A percentile compares a stretch with the other conserved stretches of the same genome.
Conservation (phyloP, 75 land plant species). For the Adiantum capillusveneris region DNA sequence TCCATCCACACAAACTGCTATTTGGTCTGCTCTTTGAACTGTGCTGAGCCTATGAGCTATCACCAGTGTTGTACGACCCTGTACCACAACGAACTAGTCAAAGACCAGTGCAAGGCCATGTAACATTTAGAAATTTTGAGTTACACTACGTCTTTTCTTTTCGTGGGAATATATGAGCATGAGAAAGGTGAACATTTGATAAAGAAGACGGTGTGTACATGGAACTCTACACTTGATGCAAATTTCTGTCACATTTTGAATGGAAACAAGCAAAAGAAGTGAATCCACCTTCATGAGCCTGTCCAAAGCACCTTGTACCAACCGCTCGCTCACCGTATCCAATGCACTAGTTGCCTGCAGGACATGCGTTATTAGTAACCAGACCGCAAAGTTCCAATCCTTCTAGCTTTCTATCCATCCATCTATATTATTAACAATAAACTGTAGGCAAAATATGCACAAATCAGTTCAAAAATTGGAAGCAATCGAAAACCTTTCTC, state of each 20-base stretch:
- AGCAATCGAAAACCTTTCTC: too few relatives aligned
- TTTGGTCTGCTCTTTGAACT: conserved; percentile 89
- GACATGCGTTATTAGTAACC: not conserved
- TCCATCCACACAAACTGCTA: conserved; percentile 80
- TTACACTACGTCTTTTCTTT: too few relatives aligned
- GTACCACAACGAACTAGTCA: not conserved
- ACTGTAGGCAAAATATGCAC: too few relatives aligned
- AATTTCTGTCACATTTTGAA: too few relatives aligned
- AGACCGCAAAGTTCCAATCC: too few relatives aligned
- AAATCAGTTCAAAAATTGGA: too few relatives aligned
- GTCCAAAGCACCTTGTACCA: conserved; percentile 87
- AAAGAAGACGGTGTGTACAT: too few relatives aligned
- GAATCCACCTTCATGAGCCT: conserved; percentile 70
- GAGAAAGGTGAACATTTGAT: too few relatives aligned
- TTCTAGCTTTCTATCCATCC: too few relatives aligned
- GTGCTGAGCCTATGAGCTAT: conserved; percentile 98
- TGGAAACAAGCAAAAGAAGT: not conserved
- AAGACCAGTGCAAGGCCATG: not conserved
- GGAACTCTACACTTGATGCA: too few relatives aligned
- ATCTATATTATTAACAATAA: too few relatives aligned
- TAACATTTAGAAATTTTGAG: not conserved
- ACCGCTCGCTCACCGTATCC: conserved; percentile 86
- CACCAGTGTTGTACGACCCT: conserved; percentile 90
- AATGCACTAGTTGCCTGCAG: conserved; percentile 93
- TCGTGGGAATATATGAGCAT: too few relatives aligned